phyloP scores from a whole-genome alignment of 2,329 filamentous ascomycete genomes.

The Cladosporium sp. region DNA sequence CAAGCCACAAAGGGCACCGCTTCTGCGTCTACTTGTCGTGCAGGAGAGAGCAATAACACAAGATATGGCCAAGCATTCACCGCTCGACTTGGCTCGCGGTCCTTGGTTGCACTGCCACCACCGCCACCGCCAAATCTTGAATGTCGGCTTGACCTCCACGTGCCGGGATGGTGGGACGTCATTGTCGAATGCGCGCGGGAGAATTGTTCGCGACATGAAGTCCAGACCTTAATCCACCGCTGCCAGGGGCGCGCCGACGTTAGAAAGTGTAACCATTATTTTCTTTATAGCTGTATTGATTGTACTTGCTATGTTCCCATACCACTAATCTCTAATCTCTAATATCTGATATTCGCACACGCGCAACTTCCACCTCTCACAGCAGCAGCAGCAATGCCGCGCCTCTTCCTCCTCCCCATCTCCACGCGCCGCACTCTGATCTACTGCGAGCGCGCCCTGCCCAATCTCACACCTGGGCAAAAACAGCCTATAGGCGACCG shows the following conservation, averaged over 20 bases:
- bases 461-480: constrained; percentile 37
- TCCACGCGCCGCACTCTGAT: constrained; percentile 87
- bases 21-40: not conserved
- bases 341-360: not conserved
- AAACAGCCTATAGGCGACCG: constrained; percentile 63
- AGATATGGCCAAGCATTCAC: not conserved
- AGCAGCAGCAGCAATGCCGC: constrained; percentile 54
- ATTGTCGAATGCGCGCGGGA: not conserved
- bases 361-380: not conserved
- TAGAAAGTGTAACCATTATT: not conserved
- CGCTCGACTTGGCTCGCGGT: not conserved
- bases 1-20: no score
- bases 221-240: no score
- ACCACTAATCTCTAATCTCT: not conserved
- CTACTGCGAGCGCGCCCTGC: constrained; percentile 72
- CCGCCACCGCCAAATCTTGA: not conserved
- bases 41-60: not conserved
- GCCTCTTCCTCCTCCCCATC: constrained; percentile 88
- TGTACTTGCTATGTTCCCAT: not conserved
- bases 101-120: constrained; percentile 1
- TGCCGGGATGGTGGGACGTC: not conserved
- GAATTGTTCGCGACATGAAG: no score
- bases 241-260: not conserved
- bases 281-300: not conserved
- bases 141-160: not conserved